Conservation (phyloP, 164 flowering plant species). For the Taxillus chinensis region DNA sequence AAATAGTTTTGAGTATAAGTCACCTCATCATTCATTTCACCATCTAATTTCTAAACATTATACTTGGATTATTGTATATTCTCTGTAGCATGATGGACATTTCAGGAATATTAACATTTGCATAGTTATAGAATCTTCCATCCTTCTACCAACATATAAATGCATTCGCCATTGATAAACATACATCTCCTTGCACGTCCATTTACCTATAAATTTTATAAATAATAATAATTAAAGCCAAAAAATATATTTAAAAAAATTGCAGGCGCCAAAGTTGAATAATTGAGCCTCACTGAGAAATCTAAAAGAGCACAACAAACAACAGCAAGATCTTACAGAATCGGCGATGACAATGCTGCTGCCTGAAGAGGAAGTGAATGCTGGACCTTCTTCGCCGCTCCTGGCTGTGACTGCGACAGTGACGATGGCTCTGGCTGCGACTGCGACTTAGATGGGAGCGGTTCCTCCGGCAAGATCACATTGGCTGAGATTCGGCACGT, state of each 20-base stretch:
- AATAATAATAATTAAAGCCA: not conserved
- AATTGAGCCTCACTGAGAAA: not conserved
- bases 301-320: not conserved
- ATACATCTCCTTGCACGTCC: too few species aligned
- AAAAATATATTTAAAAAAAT: not conserved
- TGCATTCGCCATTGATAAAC: too few species aligned
- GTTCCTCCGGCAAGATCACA: conserved; percentile 18
- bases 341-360: not conserved
- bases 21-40: too few species aligned
- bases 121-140: too few species aligned
- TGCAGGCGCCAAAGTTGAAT: not conserved
- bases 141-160: too few species aligned
- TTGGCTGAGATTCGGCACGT: conserved; percentile 10
- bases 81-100: too few species aligned
- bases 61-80: too few species aligned
- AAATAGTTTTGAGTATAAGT: too few species aligned
- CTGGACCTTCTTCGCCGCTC: conserved; percentile 5
- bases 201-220: too few species aligned
- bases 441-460: conserved; percentile 14
- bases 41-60: too few species aligned
- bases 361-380: not conserved
- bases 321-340: conserved; percentile 11
- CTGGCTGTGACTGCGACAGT: conserved; percentile 7
- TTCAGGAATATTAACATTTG: too few species aligned
- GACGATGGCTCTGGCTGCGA: conserved; percentile 2